A percentile compares a stretch with the other conserved stretches of the same genome.
phyloP scores from a whole-genome alignment of 345 rosid species.

The Sonneratia caseolaris region DNA sequence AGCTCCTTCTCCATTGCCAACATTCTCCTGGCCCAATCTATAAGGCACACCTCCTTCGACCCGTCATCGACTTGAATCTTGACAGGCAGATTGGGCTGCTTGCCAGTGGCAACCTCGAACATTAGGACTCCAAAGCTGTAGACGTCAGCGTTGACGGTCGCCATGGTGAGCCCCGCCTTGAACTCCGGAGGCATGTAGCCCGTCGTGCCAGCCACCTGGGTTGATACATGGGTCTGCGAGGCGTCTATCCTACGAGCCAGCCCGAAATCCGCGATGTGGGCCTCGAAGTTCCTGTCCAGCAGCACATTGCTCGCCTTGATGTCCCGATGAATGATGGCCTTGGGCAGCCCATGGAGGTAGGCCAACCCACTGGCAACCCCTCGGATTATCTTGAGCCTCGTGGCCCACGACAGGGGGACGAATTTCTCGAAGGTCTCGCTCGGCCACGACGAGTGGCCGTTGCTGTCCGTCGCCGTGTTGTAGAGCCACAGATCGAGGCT shows the following conservation, averaged over 20 bases:
- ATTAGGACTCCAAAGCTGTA: slow-evolving; percentile 78
- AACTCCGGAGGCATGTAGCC: slow-evolving; percentile 99
- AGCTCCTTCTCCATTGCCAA: neutral
- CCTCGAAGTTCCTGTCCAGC: slow-evolving; percentile 42
- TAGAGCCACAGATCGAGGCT: slow-evolving; percentile 78
- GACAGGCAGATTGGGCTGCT: slow-evolving; percentile 57
- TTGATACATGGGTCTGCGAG: slow-evolving; percentile 69
- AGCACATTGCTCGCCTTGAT: slow-evolving; percentile 78
- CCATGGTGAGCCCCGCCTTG: slow-evolving; percentile 54
- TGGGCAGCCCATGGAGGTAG: slow-evolving; percentile 52
- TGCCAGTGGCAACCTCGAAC: slow-evolving; percentile 56
- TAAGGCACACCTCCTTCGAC: slow-evolving; percentile 33
- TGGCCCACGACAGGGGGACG: slow-evolving; percentile 44
- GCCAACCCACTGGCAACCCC: slow-evolving; percentile 67
- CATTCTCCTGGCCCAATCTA: slow-evolving; percentile 7
- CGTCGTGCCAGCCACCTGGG: slow-evolving; percentile 87
- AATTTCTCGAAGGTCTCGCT: slow-evolving; percentile 2
- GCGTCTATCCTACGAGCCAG: slow-evolving; percentile 44
- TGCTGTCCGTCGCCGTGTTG: slow-evolving; percentile 19
- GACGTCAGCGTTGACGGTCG: slow-evolving; percentile 57
- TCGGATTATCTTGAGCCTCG: slow-evolving; percentile 30
- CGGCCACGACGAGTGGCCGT: neutral
- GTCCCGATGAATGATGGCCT: slow-evolving; percentile 76
- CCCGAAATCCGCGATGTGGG: slow-evolving; percentile 83
- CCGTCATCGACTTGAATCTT: slow-evolving; percentile 17